Base-by-base conservation (phyloP, 202 grass and related monocot species). In the Thinopyrum obtusiflorum region DNA sequence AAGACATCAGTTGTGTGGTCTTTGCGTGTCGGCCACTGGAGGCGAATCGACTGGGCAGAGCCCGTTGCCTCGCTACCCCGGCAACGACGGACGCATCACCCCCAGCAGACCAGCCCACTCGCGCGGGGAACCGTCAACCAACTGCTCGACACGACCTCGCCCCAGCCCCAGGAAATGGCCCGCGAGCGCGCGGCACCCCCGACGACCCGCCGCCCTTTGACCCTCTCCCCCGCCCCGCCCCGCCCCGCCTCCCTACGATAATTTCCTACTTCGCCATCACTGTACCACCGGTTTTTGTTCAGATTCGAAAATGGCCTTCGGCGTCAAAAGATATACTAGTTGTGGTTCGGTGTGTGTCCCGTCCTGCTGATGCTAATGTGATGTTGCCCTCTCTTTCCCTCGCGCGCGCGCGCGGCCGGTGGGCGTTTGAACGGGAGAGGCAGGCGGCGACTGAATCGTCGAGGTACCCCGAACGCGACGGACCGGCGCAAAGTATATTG, bases 191-290 rank as follows among this genome's bases (percentile, higher is more conserved):
- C 40, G 40, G 40, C 40, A 44, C 7, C 37, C 40, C n/a, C 36
- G 68, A 71, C 68, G 68, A 72, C 68, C 32, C 37, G 71, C 68
- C 37, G 37, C 33, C 21, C 68, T 46, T 72, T 72, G 68, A 72
- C 68, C 35, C n/a, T 37, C 32, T 17, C 13, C 40, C 40, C 40
- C 40, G 40, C 0, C 40, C 9, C 36, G 36, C 2, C 28, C 28
- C n/a, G n/a, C n/a, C n/a, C n/a, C n/a, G n/a, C n/a, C 36, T 44
- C 40, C 40, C 40, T 1, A 44, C 40, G 40, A 44, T 12, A 1
- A 44, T 44, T 44, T 44, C 40, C 11, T 11, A 13, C 40, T 13
- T 44, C 40, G 40, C 40, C 40, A 42, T 40, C 37, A 7, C 35
- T 37, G 7, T 7, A 37, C 7, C 36, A 42, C 39, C 39, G 39